Conservation (phyloP, 441 rosid genomes). For the Macaranga tanarius region DNA sequence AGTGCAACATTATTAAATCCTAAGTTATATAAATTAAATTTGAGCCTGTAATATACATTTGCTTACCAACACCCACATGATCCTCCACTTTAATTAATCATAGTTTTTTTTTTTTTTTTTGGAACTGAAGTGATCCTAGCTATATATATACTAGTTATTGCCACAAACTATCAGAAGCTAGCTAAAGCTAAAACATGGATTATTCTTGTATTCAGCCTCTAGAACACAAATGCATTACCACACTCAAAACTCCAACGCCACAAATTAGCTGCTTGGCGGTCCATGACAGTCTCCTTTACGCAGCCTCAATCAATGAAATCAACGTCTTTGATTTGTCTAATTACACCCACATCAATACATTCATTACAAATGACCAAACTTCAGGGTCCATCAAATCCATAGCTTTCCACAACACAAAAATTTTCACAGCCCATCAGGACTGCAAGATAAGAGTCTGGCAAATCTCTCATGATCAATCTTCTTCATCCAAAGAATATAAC, state of each 20-base stretch:
- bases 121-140: too few species aligned
- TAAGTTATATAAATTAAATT: neutral
- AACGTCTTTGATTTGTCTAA: slow-evolving; percentile 36
- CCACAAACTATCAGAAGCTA: neutral
- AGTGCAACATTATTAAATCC: slow-evolving; percentile 7
- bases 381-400: slow-evolving; percentile 48
- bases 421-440: slow-evolving; percentile 60
- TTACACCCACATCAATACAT: slow-evolving; percentile 27
- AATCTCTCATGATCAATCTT: slow-evolving; percentile 8
- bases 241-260: slow-evolving; percentile 24
- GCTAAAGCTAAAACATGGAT: neutral
- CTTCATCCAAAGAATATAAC: slow-evolving; percentile 23
- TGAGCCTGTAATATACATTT: neutral
- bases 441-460: slow-evolving; percentile 47
- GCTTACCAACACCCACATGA: neutral
- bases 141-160: too few species aligned
- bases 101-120: too few species aligned
- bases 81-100: neutral
- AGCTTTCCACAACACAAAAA: slow-evolving; percentile 25
- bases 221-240: slow-evolving; percentile 24
- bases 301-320: slow-evolving; percentile 34
- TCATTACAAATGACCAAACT: slow-evolving; percentile 20
- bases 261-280: slow-evolving; percentile 42
- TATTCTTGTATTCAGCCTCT: slow-evolving; percentile 5
- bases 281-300: slow-evolving; percentile 37